Percentiles rank a stretch among this genome's conserved stretches.
phyloP scores from a whole-genome alignment of 1,284 basidiomycete species.

The Tausonia pullulans region DNA sequence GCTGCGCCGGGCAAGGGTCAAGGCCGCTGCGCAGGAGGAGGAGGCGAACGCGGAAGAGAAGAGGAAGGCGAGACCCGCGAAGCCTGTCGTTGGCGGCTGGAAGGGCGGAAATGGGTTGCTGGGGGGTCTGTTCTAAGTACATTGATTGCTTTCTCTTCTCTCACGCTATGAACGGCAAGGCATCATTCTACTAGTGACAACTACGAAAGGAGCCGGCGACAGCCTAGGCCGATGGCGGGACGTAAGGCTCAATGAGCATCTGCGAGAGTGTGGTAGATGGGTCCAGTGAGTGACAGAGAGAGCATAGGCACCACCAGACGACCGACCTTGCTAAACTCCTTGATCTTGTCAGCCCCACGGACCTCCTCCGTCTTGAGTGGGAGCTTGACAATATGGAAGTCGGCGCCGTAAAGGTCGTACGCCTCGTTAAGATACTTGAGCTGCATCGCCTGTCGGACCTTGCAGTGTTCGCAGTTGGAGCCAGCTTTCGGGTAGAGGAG shows the following conservation, averaged over 20 bases:
- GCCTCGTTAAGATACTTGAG: slow-evolving; percentile 91
- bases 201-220: background rate
- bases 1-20: too few relatives aligned
- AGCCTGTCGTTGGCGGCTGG: too few relatives aligned
- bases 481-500: slow-evolving; percentile 84
- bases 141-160: background rate
- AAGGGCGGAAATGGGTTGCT: too few relatives aligned
- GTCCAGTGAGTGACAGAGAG: background rate
- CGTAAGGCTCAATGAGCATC: slow-evolving; percentile 63
- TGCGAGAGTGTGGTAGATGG: background rate
- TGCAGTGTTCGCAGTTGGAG: slow-evolving; percentile 90
- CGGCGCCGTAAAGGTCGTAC: slow-evolving; percentile 90
- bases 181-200: background rate
- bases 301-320: background rate
- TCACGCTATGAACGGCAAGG: background rate
- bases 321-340: slow-evolving; percentile 61
- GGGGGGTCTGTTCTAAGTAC: too few relatives aligned
- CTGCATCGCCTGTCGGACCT: slow-evolving; percentile 91
- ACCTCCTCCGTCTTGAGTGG: slow-evolving; percentile 95
- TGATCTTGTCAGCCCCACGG: slow-evolving; percentile 82
- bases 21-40: too few relatives aligned
- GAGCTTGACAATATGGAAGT: slow-evolving; percentile 88
- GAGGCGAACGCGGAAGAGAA: too few relatives aligned
- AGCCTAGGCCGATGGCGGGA: slow-evolving; percentile 21
- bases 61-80: too few relatives aligned